Base-by-base conservation (phyloP, 139 green algal species). In the Chlorella sp. region DNA sequence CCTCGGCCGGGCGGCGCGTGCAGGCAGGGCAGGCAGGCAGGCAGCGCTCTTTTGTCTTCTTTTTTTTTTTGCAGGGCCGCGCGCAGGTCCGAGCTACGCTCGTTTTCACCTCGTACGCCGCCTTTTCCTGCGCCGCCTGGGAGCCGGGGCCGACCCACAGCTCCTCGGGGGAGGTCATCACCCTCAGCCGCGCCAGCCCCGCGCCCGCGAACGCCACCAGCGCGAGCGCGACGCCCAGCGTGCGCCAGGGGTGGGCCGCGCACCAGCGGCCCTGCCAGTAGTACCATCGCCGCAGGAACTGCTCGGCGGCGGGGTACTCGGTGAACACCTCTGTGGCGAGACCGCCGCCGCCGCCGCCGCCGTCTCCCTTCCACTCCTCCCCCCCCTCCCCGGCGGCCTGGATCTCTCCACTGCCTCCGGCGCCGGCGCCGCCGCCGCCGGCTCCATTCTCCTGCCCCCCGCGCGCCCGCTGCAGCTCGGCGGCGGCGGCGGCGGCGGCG, bases 81-180 rank as follows among this genome's bases (percentile, higher is more conserved):
- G n/a, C n/a, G n/a, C n/a, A n/a, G n/a, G n/a, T n/a, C n/a, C n/a
- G n/a, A n/a, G n/a, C n/a, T n/a, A n/a, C n/a, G n/a, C n/a, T n/a
- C n/a, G n/a, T n/a, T n/a, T n/a, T 17, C 66, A 86, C 76, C 69
- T 97, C 92, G 58, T 91, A 98, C 8, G 80, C 73, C 0, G 70
- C 88, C 82, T 94, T 91, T 56, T 94, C 90, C 29, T 51, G 36
- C 0, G 86, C 83, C 40, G 89, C 89, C 73, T 86, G 78, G 60
- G 88, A 94, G 71, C 51, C 64, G 1, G 90, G 79, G 2, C 87
- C 83, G 38, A 97, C 93, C 93, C 93, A 97, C 36, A 97, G 83
- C 67, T 76, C 40, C 79, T 89, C 77, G 1, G 91, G 91, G 61
- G 90, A 64, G 1, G 81, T 91, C 40, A 87, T 73, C 41, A 93